Evolutionary conservation across 306 rosid genomes (phyloP).

Genomic region (Dalbergia cultrata): DNA sequence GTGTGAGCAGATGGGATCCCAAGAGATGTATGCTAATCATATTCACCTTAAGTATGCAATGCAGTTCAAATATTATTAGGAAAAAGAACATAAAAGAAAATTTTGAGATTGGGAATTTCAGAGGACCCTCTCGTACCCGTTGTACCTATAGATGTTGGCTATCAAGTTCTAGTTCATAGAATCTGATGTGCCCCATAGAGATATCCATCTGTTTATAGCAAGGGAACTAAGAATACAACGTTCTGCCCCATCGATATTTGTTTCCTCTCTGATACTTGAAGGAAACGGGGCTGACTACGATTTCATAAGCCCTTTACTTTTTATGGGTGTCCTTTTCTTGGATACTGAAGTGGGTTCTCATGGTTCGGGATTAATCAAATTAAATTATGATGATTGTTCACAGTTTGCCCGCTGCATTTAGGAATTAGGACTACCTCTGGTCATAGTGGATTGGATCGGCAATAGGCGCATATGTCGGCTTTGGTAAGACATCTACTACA

Average conservation of each 20-base stretch:
- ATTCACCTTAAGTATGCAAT: no score
- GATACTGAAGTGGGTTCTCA: neutral
- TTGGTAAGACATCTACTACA: neutral
- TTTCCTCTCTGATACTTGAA: neutral
- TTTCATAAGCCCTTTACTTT: neutral
- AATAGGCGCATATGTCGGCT: neutral
- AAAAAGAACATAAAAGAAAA: no score
- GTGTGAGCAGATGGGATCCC: no score
- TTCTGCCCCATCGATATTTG: neutral
- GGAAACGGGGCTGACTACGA: neutral
- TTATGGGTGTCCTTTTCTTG: neutral
- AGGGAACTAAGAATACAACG: neutral
- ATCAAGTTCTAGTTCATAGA: no score
- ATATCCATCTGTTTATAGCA: neutral
- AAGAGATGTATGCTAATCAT: no score
- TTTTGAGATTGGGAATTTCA: no score
- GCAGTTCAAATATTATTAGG: no score
- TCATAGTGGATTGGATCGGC: neutral
- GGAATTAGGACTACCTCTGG: neutral
- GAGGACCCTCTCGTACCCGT: no score
- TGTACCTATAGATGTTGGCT: no score
- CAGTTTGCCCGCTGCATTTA: slow-evolving; percentile 9
- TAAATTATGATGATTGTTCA: neutral
- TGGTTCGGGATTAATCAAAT: neutral
- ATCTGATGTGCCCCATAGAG: no score